phyloP scores from a whole-genome alignment of 1,139 yeast species.

The Kodamaea derodonti region DNA sequence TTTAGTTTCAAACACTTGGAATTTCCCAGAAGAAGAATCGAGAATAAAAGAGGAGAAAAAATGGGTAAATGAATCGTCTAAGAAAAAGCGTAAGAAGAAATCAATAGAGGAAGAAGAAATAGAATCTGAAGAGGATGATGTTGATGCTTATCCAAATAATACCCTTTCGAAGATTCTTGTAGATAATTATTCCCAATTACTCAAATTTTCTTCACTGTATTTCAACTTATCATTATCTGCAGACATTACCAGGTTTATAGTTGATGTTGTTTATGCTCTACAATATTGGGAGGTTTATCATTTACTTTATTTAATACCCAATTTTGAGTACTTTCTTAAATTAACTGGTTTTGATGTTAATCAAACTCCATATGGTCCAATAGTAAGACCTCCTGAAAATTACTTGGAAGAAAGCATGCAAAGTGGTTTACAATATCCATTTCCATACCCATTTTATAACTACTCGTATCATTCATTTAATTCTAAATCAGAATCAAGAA shows the following conservation, averaged over 20 bases:
- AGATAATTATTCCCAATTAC: slow-evolving; percentile 34
- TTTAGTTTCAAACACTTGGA: slow-evolving; percentile 11
- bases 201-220: slow-evolving; percentile 31
- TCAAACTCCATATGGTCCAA: slow-evolving; percentile 37
- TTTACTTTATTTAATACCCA: slow-evolving; percentile 31
- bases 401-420: slow-evolving; percentile 34
- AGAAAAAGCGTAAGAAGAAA: slow-evolving; percentile 1
- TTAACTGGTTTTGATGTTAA: slow-evolving; percentile 35
- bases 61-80: slow-evolving; percentile 2
- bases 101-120: slow-evolving; percentile 2
- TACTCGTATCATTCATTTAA: slow-evolving; percentile 42
- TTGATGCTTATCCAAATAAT: slow-evolving; percentile 30
- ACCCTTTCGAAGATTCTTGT: slow-evolving; percentile 36
- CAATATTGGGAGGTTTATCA: slow-evolving; percentile 49
- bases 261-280: slow-evolving; percentile 35
- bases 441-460: slow-evolving; percentile 46
- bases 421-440: slow-evolving; percentile 44
- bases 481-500: slow-evolving; percentile 24
- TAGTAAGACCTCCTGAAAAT: slow-evolving; percentile 41
- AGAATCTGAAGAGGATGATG: slow-evolving; percentile 2
- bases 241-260: slow-evolving; percentile 36
- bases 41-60: slow-evolving; percentile 4
- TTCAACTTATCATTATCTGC: slow-evolving; percentile 37
- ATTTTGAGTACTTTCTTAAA: slow-evolving; percentile 31
- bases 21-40: slow-evolving; percentile 7